These are phyloP conservation scores for Chalciporus pseudorubinellus DNA, from an alignment of 768 basidiomycete genomes.

Conservation along the genomic window DNA sequence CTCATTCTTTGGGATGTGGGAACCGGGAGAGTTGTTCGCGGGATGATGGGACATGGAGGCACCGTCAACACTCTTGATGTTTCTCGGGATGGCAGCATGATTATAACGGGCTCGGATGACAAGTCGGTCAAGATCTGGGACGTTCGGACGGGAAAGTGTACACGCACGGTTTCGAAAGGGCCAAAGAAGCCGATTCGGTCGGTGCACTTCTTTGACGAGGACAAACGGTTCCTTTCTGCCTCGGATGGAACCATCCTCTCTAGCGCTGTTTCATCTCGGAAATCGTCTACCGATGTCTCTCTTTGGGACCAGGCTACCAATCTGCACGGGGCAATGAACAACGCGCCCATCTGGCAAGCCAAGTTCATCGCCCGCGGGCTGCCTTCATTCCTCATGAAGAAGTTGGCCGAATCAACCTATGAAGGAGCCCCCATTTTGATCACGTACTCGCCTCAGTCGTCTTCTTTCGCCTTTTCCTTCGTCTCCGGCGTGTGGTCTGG, in stretches of 20 bases:
- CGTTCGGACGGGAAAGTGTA: constrained; percentile 4
- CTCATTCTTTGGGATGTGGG: constrained; percentile 24
- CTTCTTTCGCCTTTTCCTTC: constrained; percentile 6
- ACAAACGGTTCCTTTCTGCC: constrained; percentile 4
- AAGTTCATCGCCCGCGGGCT: constrained; percentile 1
- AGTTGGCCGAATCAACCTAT: neutral
- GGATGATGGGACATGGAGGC: constrained; percentile 18
- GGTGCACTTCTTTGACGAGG: constrained; percentile 9
- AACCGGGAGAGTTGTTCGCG: constrained; percentile 11
- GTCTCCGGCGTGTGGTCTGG: neutral
- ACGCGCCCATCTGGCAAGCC: constrained; percentile 3
- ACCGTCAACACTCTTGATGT: constrained; percentile 12
- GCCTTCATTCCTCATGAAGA: constrained; percentile 1
- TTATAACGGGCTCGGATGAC: constrained; percentile 19
- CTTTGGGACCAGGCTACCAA: constrained; percentile 5
- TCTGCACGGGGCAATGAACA: neutral
- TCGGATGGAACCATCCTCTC: constrained; percentile 2
- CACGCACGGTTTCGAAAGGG: constrained; percentile 8
- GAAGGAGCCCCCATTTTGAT: neutral
- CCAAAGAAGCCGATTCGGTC: constrained; percentile 1
- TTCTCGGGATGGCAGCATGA: constrained; percentile 14
- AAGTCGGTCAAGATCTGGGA: constrained; percentile 21
- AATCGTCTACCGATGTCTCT: neutral
- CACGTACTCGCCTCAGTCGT: neutral
- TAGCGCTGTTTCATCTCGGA: constrained; percentile 1